Evolutionary conservation across 495 filamentous ascomycete genomes (phyloP).

Genomic region (Clavariopsis aquatica): DNA sequence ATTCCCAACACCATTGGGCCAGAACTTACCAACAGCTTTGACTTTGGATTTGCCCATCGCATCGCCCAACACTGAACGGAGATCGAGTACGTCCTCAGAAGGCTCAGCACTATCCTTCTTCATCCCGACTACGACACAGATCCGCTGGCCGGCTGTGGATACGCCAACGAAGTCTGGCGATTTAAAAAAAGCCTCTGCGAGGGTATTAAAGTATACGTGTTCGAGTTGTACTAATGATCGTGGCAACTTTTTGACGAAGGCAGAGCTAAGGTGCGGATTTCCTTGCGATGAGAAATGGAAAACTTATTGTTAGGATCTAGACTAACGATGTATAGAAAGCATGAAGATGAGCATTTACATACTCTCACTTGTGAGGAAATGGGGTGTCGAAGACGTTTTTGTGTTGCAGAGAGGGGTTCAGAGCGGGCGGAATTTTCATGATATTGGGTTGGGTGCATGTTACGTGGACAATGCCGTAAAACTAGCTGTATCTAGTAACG

Average conservation of each 20-base stretch:
- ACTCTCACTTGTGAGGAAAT: neutral
- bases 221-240: conserved; percentile 1
- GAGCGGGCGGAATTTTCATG: too few relatives aligned
- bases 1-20: neutral
- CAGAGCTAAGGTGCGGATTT: neutral
- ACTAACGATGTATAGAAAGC: conserved; percentile 3
- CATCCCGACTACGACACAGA: conserved; percentile 15
- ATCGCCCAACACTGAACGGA: neutral
- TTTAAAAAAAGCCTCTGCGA: neutral
- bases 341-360: conserved; percentile 4
- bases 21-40: neutral
- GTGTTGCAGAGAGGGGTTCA: conserved; percentile 2
- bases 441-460: too few relatives aligned
- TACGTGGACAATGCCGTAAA: too few relatives aligned
- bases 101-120: neutral
- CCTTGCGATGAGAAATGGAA: too few relatives aligned
- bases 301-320: too few relatives aligned
- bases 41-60: neutral
- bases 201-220: conserved; percentile 10
- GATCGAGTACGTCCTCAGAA: conserved; percentile 1
- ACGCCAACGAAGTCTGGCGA: neutral
- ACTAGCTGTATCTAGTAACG: too few relatives aligned
- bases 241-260: conserved; percentile 8
- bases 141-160: conserved; percentile 7
- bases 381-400: neutral